These are phyloP conservation scores for Lentinula sp. DNA, from an alignment of 768 basidiomycete genomes.

Conservation along the genomic window DNA sequence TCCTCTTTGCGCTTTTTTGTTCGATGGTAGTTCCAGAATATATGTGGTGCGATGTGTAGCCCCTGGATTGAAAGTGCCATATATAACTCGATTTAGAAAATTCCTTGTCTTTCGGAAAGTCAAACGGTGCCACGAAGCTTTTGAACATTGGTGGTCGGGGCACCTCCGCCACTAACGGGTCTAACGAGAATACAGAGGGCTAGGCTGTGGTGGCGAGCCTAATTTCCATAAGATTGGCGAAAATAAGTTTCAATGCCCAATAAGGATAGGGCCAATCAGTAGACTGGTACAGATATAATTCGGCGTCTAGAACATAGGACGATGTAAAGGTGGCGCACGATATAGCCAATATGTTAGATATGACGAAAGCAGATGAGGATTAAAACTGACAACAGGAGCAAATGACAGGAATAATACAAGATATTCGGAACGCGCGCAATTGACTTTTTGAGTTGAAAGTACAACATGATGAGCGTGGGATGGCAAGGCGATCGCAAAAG, in stretches of 20 bases:
- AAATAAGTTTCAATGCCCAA: not conserved
- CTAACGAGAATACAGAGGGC: not conserved
- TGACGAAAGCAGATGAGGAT: not conserved
- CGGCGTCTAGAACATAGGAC: not conserved
- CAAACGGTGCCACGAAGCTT: not conserved
- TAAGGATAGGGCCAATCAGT: not conserved
- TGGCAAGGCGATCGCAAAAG: not conserved
- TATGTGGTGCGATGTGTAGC: not conserved
- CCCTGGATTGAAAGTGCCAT: not conserved
- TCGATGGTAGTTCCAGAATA: not conserved
- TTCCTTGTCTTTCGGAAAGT: not conserved
- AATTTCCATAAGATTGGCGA: not conserved
- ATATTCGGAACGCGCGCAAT: not conserved
- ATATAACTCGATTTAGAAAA: not conserved
- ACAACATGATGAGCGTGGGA: not conserved
- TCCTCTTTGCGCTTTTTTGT: not conserved
- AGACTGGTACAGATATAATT: too few relatives aligned
- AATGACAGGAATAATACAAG: not conserved
- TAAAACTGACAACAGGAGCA: not conserved
- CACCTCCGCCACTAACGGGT: not conserved
- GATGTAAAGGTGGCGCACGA: not conserved
- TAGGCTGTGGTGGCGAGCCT: not conserved
- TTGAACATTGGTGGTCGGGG: not conserved
- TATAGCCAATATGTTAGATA: too few relatives aligned
- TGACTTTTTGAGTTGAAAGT: not conserved